phyloP scores from a whole-genome alignment of 805 yeast species.

The Lipomyces orientalis region DNA sequence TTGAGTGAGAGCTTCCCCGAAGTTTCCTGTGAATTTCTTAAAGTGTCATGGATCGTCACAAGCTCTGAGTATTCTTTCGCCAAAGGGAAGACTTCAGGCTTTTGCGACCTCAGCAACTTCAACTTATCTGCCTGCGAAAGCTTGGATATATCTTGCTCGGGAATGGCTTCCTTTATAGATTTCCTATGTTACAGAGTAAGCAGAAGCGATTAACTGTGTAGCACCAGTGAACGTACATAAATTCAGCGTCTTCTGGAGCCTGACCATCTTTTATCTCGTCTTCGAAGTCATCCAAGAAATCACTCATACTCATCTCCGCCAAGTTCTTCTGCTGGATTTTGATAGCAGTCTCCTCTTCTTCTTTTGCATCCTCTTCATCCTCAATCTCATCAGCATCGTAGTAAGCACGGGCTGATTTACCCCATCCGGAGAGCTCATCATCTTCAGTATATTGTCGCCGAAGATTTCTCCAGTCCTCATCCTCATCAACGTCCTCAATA shows the following conservation, averaged over 20 bases:
- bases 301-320: slow-evolving; percentile 75
- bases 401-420: slow-evolving; percentile 45
- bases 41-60: slow-evolving; percentile 49
- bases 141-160: slow-evolving; percentile 53
- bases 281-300: slow-evolving; percentile 72
- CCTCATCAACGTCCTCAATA: slow-evolving; percentile 57
- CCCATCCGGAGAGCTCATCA: slow-evolving; percentile 50
- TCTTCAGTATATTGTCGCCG: slow-evolving; percentile 31
- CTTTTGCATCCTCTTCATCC: slow-evolving; percentile 78
- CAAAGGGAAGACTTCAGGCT: slow-evolving; percentile 86
- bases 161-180: slow-evolving; percentile 44
- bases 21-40: slow-evolving; percentile 24
- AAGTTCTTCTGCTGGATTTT: slow-evolving; percentile 82
- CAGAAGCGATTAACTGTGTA: background rate
- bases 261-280: slow-evolving; percentile 75
- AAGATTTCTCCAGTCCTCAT: slow-evolving; percentile 56
- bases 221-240: background rate
- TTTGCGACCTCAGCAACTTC: slow-evolving; percentile 61
- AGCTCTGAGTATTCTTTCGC: slow-evolving; percentile 61
- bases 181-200: background rate
- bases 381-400: slow-evolving; percentile 49
- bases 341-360: slow-evolving; percentile 85
- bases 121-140: slow-evolving; percentile 61
- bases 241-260: slow-evolving; percentile 47
- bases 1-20: slow-evolving; percentile 51